A percentile compares a stretch with the other conserved stretches of the same genome.
Conservation (phyloP, 495 filamentous ascomycete genomes). For the Penicillium canescens region DNA sequence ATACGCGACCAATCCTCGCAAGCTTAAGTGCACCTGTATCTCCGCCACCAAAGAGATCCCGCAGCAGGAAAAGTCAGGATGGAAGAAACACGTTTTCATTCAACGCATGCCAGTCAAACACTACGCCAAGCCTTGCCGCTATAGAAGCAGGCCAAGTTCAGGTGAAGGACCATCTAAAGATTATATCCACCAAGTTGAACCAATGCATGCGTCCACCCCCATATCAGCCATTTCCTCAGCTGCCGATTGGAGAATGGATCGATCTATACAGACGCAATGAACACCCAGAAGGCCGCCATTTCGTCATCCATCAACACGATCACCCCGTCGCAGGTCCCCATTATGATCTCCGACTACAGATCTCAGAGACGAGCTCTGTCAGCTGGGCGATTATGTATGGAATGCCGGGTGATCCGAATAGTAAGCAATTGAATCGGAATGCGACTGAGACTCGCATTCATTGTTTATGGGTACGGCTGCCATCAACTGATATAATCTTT, state of each 20-base stretch:
- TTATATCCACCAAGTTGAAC: slow-evolving; percentile 47
- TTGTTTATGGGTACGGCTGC: slow-evolving; percentile 58
- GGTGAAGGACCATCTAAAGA: slow-evolving; percentile 53
- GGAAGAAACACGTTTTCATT: neutral
- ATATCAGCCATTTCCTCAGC: slow-evolving; percentile 24
- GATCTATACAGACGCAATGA: slow-evolving; percentile 54
- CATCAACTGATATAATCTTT: neutral
- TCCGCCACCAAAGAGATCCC: slow-evolving; percentile 9
- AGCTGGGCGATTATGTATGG: slow-evolving; percentile 70
- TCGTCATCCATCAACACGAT: slow-evolving; percentile 70
- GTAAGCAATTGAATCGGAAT: slow-evolving; percentile 55
- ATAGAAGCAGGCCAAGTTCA: slow-evolving; percentile 58
- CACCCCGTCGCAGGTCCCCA: slow-evolving; percentile 65
- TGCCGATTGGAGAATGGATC: slow-evolving; percentile 47
- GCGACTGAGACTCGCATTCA: slow-evolving; percentile 69
- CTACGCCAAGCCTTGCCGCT: slow-evolving; percentile 36
- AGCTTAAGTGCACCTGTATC: slow-evolving; percentile 17
- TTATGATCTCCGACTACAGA: slow-evolving; percentile 67
- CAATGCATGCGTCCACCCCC: slow-evolving; percentile 13
- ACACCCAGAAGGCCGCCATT: slow-evolving; percentile 54
- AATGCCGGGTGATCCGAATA: slow-evolving; percentile 63
- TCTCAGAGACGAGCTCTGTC: slow-evolving; percentile 61
- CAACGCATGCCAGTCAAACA: neutral
- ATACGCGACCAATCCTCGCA: neutral
- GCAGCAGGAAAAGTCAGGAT: neutral